Percentiles rank a stretch among this genome's conserved stretches.
Conservation (phyloP, 2,329 filamentous ascomycete genomes). For the Teratosphaeria epicoccoides region DNA sequence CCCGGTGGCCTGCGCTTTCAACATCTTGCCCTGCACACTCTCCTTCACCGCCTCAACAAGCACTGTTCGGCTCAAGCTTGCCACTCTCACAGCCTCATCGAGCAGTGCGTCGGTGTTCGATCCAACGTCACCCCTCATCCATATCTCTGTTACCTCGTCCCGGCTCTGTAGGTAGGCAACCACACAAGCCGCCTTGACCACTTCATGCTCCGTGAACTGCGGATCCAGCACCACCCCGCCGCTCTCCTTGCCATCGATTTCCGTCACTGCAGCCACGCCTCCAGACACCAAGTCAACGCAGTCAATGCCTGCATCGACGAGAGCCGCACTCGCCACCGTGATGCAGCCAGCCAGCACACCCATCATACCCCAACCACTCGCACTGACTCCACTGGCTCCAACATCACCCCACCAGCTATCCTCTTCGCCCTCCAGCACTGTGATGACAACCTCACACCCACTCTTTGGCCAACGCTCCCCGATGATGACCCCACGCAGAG, state of each 20-base stretch:
- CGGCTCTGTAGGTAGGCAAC: conserved; percentile 77
- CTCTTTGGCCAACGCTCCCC: conserved; percentile 98
- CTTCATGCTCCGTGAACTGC: conserved; percentile 65
- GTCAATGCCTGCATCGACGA: conserved; percentile 91
- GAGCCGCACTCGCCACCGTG: conserved; percentile 82
- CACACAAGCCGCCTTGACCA: conserved; percentile 72
- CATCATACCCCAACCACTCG: conserved; percentile 69
- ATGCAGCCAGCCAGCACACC: conserved; percentile 85
- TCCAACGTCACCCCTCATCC: conserved; percentile 67
- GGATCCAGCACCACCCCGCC: conserved; percentile 62
- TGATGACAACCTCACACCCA: conserved; percentile 88
- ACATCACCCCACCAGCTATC: conserved; percentile 56
- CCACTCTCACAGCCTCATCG: conserved; percentile 54
- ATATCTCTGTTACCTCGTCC: conserved; percentile 89
- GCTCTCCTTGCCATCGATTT: conserved; percentile 20
- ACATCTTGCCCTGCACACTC: conserved; percentile 33
- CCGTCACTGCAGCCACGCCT: conserved; percentile 66
- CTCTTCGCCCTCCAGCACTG: conserved; percentile 86
- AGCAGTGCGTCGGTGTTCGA: conserved; percentile 43
- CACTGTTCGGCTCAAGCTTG: conserved; percentile 48
- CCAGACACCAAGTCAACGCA: conserved; percentile 84
- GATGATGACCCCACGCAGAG: conserved; percentile 78
- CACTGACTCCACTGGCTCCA: conserved; percentile 21
- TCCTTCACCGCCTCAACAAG: conserved; percentile 53
- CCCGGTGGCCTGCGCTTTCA: conserved; percentile 1